A percentile compares a stretch with the other conserved stretches of the same genome.
Evolutionary conservation across 2,329 filamentous ascomycete genomes (phyloP).

Genomic region (Epichloe amarillans): DNA sequence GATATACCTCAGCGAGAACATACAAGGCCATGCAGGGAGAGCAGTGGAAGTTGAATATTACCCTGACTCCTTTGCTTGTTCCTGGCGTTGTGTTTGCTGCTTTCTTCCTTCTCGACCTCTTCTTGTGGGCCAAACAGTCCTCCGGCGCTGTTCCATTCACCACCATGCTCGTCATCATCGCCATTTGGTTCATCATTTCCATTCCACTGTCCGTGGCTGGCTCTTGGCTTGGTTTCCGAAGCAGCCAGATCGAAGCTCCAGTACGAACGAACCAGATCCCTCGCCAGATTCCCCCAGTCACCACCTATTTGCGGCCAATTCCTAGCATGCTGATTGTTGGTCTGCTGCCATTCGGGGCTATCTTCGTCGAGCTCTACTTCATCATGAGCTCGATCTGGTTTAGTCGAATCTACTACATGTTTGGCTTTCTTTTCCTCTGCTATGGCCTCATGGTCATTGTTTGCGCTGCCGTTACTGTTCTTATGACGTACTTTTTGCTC

Average conservation of each 20-base stretch:
- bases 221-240: conserved; percentile 86
- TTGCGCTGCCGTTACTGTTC: conserved; percentile 77
- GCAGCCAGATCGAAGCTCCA: conserved; percentile 56
- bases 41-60: conserved; percentile 87
- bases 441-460: conserved; percentile 97
- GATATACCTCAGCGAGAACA: conserved; percentile 76
- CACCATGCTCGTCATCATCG: conserved; percentile 87
- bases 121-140: conserved; percentile 86
- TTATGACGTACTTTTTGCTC: conserved; percentile 92
- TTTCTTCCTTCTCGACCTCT: conserved; percentile 92
- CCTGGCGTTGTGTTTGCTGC: conserved; percentile 73
- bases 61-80: conserved; percentile 71
- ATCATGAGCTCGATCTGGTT: conserved; percentile 99
- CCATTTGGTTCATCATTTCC: conserved; percentile 95
- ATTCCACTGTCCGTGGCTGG: conserved; percentile 81
- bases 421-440: conserved; percentile 95
- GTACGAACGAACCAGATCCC: conserved; percentile 97
- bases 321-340: conserved; percentile 89
- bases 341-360: conserved; percentile 85
- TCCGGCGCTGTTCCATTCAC: conserved; percentile 92
- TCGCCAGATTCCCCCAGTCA: conserved; percentile 83
- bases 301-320: conserved; percentile 70
- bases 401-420: conserved; percentile 99
- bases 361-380: conserved; percentile 97
- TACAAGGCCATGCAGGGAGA: conserved; percentile 94